Conservation (phyloP, 805 yeast species). For the Metschnikowia picachoensis region DNA sequence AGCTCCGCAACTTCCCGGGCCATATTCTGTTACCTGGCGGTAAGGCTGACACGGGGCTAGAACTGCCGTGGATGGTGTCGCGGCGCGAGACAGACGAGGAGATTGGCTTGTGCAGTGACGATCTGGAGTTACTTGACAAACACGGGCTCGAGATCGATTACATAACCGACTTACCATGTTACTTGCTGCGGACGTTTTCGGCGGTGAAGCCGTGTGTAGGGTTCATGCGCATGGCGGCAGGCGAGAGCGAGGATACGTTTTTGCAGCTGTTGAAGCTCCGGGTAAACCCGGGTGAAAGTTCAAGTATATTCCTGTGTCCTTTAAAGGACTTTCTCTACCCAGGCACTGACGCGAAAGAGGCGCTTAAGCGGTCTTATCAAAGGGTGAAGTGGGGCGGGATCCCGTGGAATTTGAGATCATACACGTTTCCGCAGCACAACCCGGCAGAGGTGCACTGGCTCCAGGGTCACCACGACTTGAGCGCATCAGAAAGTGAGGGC, state of each 20-base stretch:
- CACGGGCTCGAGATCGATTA: constrained; percentile 59
- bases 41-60: constrained; percentile 67
- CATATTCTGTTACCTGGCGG: constrained; percentile 95
- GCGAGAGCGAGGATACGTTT: constrained; percentile 16
- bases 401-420: constrained; percentile 62
- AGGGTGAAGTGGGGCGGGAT: constrained; percentile 66
- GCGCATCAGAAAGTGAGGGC: constrained; percentile 48
- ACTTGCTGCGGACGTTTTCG: constrained; percentile 73
- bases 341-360: constrained; percentile 25
- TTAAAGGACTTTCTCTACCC: constrained; percentile 53
- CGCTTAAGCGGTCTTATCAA: constrained; percentile 30
- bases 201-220: constrained; percentile 83
- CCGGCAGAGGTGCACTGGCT: constrained; percentile 61
- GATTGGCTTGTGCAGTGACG: constrained; percentile 62
- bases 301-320: constrained; percentile 69
- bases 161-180: constrained; percentile 66
- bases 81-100: constrained; percentile 86
- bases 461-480: constrained; percentile 49
- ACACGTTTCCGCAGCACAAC: constrained; percentile 54
- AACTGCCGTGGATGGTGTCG: constrained; percentile 68
- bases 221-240: constrained; percentile 39
- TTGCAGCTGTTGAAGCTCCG: constrained; percentile 35
- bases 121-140: constrained; percentile 38
- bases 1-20: constrained; percentile 73
- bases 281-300: constrained; percentile 74